Evolutionary conservation across 495 filamentous ascomycete species (phyloP), one percentile per base, ranked within the genome.

Genomic region (Aspergillus indologenus): DNA sequence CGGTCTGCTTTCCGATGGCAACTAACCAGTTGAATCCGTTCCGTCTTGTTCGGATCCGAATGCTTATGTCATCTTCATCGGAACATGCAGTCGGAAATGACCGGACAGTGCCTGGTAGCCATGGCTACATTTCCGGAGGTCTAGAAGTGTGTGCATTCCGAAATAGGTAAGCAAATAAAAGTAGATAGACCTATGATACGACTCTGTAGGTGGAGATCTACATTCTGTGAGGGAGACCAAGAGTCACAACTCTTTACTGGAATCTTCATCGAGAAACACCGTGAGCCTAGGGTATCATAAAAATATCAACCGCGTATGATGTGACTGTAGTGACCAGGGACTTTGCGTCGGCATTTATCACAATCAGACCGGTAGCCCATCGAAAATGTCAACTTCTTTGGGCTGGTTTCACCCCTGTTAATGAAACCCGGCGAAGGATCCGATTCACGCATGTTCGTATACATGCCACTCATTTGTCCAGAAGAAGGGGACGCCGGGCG

Each of bases 301-400:
- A 26, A 18, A 42, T n/a, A n/a, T 67, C 58, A 71, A 20, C 57
- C 2, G 15, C 68, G 65, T 42, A 90, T 83, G 48, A 93, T 91
- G 71, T 96, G 91, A 64, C 87, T 92, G 64, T 92, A 93, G 70
- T 96, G 91, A 0, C 91, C 91, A 0, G 90, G 91, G 26, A 93
- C 87, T 70, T 85, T 87, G 63, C 78, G 78, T 52, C 80, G 81
- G 70, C 91, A 96, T 73, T 93, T 93, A 54, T 92, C 90, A 71
- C 91, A 96, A 70, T 93, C 90, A 14, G 87, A 84, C 44, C 90
- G 79, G 72, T 88, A 94, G 19, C 91, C 91, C 85, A 96, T 92
- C 60, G 84, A 86, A 65, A 95, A 85, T 26, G 81, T 80, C 61
- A 81, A 81, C 75, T 84, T 79, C 55, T 66, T 83, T 6, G 20